These are phyloP conservation scores for Geranium rotundifolium DNA, from an alignment of 345 rosid species.

Conservation along the genomic window DNA sequence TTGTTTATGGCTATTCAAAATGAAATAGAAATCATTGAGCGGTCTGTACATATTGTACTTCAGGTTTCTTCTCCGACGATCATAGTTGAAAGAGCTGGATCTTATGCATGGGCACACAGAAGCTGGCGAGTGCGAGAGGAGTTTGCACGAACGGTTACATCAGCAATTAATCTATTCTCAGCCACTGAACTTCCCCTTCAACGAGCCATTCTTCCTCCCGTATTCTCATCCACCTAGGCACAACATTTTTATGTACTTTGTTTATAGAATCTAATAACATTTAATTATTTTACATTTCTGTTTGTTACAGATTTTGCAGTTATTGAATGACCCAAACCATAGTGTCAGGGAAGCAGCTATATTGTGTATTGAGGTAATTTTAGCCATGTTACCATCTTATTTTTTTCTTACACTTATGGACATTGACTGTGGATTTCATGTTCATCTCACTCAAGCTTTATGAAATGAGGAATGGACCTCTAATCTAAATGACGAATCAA, in stretches of 20 bases:
- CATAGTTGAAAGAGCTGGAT: conserved; percentile 94
- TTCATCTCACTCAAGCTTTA: neutral
- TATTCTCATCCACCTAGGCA: conserved; percentile 19
- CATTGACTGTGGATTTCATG: neutral
- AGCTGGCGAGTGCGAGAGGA: conserved; percentile 99
- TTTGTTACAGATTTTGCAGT: conserved; percentile 65
- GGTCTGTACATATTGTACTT: conserved; percentile 2
- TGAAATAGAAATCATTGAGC: no score
- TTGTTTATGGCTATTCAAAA: no score
- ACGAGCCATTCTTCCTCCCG: conserved; percentile 90
- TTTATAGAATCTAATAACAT: neutral
- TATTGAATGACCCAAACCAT: conserved; percentile 80
- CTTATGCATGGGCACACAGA: conserved; percentile 87
- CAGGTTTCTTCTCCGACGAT: conserved; percentile 98
- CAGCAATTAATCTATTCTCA: conserved; percentile 80
- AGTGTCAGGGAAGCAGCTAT: conserved; percentile 91
- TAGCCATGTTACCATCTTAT: conserved; percentile 1
- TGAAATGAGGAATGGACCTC: neutral
- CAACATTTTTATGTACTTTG: neutral
- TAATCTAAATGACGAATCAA: neutral
- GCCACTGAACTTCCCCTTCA: conserved; percentile 96
- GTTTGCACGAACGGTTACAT: conserved; percentile 89
- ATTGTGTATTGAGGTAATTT: conserved; percentile 76
- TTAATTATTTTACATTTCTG: conserved; percentile 2
- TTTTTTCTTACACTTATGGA: neutral